Evolutionary conservation across 192 early-diverging fungal genomes (phyloP), one percentile per base, ranked within the genome.

Genomic region (Coemansia sp.): DNA sequence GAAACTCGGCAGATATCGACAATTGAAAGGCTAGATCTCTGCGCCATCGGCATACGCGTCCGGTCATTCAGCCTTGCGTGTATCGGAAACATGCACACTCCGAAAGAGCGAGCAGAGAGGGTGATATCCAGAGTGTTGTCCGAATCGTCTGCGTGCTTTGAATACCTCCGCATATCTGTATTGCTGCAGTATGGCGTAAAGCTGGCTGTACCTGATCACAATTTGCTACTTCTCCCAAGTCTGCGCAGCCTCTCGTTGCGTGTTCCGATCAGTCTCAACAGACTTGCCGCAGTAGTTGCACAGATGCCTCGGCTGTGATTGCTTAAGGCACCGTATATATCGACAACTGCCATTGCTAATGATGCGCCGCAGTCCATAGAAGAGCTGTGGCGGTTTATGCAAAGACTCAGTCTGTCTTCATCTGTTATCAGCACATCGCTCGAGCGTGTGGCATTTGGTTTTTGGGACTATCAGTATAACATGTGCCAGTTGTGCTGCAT

Each of bases 381-480:
- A 19, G 50, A 29, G 27, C 50, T 53, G 14, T 53, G 50, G 50
- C 4, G 3, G 10, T 17, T 4, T 9, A 0, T 53, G 28, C 50
- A 17, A 10, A 27, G 17, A 14, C 11, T 4, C 25, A 53, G 28
- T 5, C 13, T 15, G 50, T n/a, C n/a, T n/a, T n/a, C n/a, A n/a
- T 15, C 50, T 17, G 25, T 4, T n/a, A 33, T 53, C 3, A 53
- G 50, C 50, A 19, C 50, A 33, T 53, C 50, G 10, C 0, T 53
- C 3, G 50, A 53, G 29, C 15, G 11, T 13, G 28, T 53, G 6
- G 8, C 25, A 15, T 15, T 53, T 33, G 50, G 50, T 1, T 53
- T 53, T 29, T 53, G 50, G 50, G 50, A 53, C 29, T 30, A 53
- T 15, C 50, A 33, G 50, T 23, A 53, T 4, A 53, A 28, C 50